Conservation (phyloP, 176 grass and related monocot species). For the Eragrostis nindensis region DNA sequence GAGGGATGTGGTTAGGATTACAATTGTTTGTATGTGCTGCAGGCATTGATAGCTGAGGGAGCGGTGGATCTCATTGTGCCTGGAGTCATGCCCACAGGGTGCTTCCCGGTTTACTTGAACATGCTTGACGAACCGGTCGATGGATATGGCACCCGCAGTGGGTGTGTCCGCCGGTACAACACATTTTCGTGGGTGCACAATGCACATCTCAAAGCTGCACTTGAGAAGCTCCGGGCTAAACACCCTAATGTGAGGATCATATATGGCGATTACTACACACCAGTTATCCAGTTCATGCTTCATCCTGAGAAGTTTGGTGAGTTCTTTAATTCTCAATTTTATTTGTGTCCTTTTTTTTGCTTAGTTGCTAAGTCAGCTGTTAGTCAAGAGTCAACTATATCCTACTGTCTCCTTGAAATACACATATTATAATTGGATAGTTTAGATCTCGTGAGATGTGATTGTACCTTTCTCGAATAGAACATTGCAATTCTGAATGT, state of each 20-base stretch:
- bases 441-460: slow-evolving; percentile 39
- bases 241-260: slow-evolving; percentile 72
- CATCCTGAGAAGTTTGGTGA: slow-evolving; percentile 78
- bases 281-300: slow-evolving; percentile 78
- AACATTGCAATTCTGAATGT: slow-evolving; percentile 8
- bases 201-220: slow-evolving; percentile 54
- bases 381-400: slow-evolving; percentile 3
- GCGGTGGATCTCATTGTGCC: slow-evolving; percentile 90
- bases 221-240: slow-evolving; percentile 66
- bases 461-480: slow-evolving; percentile 16
- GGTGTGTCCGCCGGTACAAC: slow-evolving; percentile 77
- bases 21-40: slow-evolving; percentile 12
- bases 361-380: slow-evolving; percentile 16
- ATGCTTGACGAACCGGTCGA: slow-evolving; percentile 49
- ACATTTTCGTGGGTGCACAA: slow-evolving; percentile 82
- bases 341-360: not conserved
- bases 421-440: slow-evolving; percentile 39
- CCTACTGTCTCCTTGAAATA: slow-evolving; percentile 27
- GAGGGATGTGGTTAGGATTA: not conserved
- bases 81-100: slow-evolving; percentile 82
- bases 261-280: slow-evolving; percentile 85
- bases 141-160: slow-evolving; percentile 55
- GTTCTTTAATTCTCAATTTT: slow-evolving; percentile 38
- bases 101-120: slow-evolving; percentile 77
- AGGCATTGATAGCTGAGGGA: slow-evolving; percentile 87